Conservation (phyloP, 371 early-diverging fungal genomes). For the Mortierella sp. region DNA sequence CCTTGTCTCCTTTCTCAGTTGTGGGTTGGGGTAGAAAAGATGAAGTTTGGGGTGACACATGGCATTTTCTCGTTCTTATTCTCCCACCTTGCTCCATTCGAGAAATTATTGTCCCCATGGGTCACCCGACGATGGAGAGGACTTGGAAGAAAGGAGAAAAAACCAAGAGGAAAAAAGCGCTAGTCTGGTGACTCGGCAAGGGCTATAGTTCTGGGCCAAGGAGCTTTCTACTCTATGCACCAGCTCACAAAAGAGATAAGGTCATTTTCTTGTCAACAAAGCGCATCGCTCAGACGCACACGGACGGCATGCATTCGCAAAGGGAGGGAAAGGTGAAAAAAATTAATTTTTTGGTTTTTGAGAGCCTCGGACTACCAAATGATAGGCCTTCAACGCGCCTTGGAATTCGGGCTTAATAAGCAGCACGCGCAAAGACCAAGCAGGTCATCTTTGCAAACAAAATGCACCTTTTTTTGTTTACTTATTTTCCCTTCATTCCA, state of each 20-base stretch:
- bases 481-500: neutral
- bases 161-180: neutral
- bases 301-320: neutral
- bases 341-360: neutral
- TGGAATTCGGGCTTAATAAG: conserved; percentile 18
- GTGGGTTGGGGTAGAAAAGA: neutral
- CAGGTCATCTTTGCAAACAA: neutral
- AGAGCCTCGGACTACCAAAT: conserved; percentile 13
- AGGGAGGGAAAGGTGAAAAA: neutral
- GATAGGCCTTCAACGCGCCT: conserved; percentile 10
- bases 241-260: neutral
- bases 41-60: conserved; percentile 12
- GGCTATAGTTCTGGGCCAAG: neutral
- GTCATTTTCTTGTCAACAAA: too few relatives aligned
- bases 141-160: neutral
- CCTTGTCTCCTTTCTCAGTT: neutral
- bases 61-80: neutral
- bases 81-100: neutral
- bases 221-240: neutral
- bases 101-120: neutral
- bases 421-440: neutral
- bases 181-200: neutral
- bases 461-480: neutral
- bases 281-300: neutral
- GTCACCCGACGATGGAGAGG: neutral